Evolutionary conservation across 805 yeast genomes (phyloP).

Genomic region (Lipomyces yamadae): DNA sequence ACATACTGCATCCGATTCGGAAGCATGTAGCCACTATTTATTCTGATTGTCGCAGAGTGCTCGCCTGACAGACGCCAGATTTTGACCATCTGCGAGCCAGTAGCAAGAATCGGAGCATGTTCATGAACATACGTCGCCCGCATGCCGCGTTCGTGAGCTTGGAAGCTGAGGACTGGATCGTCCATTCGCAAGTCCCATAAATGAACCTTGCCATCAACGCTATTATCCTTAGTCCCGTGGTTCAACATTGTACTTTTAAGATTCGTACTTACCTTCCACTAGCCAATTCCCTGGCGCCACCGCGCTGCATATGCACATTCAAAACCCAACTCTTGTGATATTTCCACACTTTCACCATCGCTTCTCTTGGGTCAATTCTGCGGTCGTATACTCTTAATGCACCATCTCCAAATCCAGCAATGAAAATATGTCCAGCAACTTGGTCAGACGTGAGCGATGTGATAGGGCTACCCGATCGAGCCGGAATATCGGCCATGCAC

Average conservation of each 20-base stretch:
- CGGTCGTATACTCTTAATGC: slow-evolving; percentile 88
- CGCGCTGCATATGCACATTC: slow-evolving; percentile 93
- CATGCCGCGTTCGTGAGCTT: slow-evolving; percentile 58
- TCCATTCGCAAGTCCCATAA: slow-evolving; percentile 87
- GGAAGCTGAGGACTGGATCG: slow-evolving; percentile 69
- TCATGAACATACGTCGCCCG: slow-evolving; percentile 85
- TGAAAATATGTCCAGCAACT: slow-evolving; percentile 86
- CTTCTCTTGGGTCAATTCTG: slow-evolving; percentile 79
- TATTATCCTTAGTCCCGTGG: not conserved
- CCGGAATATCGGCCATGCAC: slow-evolving; percentile 85
- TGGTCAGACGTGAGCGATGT: slow-evolving; percentile 92
- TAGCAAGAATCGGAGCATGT: slow-evolving; percentile 92
- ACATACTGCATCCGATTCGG: slow-evolving; percentile 54
- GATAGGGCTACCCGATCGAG: slow-evolving; percentile 85
- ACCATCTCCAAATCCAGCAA: slow-evolving; percentile 93
- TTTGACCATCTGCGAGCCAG: slow-evolving; percentile 79
- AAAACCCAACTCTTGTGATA: slow-evolving; percentile 61
- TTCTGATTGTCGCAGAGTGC: slow-evolving; percentile 63
- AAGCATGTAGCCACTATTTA: slow-evolving; percentile 46
- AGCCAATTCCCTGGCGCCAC: slow-evolving; percentile 88
- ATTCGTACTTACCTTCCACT: slow-evolving; percentile 57
- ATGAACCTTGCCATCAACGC: slow-evolving; percentile 76
- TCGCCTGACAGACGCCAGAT: slow-evolving; percentile 89
- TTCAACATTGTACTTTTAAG: not conserved
- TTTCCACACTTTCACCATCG: slow-evolving; percentile 84